Evolutionary conservation across 31 red algal species (phyloP), one percentile per base, ranked within the genome.

Genomic region (Asparagopsis taxiformis): DNA sequence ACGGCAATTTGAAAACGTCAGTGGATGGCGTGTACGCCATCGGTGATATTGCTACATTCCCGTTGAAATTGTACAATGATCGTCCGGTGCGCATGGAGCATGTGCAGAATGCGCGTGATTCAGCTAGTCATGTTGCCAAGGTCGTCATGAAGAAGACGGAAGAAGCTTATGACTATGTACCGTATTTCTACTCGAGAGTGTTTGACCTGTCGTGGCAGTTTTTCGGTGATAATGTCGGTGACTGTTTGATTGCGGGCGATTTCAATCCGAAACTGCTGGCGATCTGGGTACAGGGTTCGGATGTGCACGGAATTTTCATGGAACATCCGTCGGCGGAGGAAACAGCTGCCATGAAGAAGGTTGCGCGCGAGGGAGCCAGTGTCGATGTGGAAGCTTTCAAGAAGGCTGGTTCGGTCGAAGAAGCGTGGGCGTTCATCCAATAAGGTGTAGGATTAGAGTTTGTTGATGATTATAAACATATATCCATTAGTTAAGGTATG

Each of bases 151-250:
- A 72, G 23, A 59, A 65, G 15, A 54, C 30, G 3, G 34, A 34
- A 6, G 77, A 67, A 21, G n/a, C 72, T n/a, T 98, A 98, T 43
- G 95, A 98, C 79, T 98, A 98, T 62, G 48, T 91, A 48, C 95
- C 95, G 1, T 98, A 87, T 65, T 98, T 98, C 35, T 98, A 98
- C 55, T 93, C 89, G 21, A 56, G 89, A 29, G 79, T 93, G 32
- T 93, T 93, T 51, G 39, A 89, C 57, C n/a, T 93, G 39, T 86
- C 78, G 56, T 98, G 95, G 95, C 76, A 93, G 79, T 98, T 98
- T 50, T 98, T 80, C 41, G 95, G 95, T 55, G 91, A 94, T 37
- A 94, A 79, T 75, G 61, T 65, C 5, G 80, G 81, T 15, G 79
- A 94, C 26, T 75, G 63, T 51, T 50, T 79, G 23, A 71, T 94